Evolutionary conservation across 2,329 filamentous ascomycete genomes (phyloP).

Genomic region (Calonectria naviculata): DNA sequence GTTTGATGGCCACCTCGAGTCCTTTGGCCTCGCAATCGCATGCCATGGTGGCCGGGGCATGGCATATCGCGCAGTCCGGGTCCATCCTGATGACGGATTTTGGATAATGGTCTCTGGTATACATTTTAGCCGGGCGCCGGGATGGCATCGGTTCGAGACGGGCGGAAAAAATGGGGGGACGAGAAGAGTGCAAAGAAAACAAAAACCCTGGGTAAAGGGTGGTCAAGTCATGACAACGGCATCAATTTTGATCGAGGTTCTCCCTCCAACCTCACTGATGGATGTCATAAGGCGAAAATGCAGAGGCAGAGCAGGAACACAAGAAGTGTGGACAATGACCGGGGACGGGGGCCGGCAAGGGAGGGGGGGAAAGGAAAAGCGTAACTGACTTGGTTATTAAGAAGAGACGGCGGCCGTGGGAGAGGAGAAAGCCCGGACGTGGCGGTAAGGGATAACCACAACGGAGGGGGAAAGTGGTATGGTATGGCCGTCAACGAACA

Average conservation of each 20-base stretch:
- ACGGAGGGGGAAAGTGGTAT: conserved; percentile 41
- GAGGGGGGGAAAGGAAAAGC: conserved; percentile 28
- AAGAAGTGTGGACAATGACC: conserved; percentile 30
- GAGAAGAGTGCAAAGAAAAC: conserved; percentile 12
- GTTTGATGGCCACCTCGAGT: conserved; percentile 70
- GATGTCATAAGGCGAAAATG: conserved; percentile 41
- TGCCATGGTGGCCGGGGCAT: conserved; percentile 65
- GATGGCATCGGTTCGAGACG: conserved; percentile 27
- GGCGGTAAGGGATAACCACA: conserved; percentile 44
- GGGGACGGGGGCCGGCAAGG: conserved; percentile 30
- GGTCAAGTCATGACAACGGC: conserved; percentile 40
- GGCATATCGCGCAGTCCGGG: conserved; percentile 76
- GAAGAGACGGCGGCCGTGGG: conserved; percentile 33
- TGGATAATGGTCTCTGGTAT: conserved; percentile 57
- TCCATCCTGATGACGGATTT: conserved; percentile 72
- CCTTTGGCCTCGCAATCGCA: conserved; percentile 77
- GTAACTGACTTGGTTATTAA: conserved; percentile 43
- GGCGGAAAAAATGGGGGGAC: conserved; percentile 22
- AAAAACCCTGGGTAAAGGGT: conserved; percentile 32
- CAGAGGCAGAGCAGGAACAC: conserved; percentile 31
- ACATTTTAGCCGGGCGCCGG: conserved; percentile 59
- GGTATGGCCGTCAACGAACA: conserved; percentile 37
- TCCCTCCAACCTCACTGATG: conserved; percentile 42
- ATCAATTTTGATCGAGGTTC: conserved; percentile 33
- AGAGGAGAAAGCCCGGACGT: conserved; percentile 35